These are phyloP conservation scores for Daldinia grandis DNA, from an alignment of 495 filamentous ascomycete species.

Conservation along the genomic window DNA sequence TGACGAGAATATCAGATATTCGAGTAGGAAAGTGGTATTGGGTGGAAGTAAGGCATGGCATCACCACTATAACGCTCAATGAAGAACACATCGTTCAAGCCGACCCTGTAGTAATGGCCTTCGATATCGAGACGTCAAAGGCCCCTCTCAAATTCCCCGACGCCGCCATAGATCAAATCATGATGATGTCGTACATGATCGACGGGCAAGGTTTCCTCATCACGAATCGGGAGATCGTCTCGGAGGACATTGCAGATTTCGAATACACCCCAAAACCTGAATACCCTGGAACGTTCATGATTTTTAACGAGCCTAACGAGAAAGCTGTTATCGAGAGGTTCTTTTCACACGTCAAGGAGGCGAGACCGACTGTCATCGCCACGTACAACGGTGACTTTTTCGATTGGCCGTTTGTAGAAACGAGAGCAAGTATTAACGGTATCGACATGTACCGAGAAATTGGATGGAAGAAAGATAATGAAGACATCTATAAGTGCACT, in stretches of 20 bases:
- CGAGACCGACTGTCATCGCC: constrained; percentile 92
- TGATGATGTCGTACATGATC: constrained; percentile 99
- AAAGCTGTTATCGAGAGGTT: constrained; percentile 88
- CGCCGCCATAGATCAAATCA: constrained; percentile 92
- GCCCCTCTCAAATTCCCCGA: constrained; percentile 98
- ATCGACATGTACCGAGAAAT: constrained; percentile 99
- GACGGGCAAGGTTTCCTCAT: constrained; percentile 98
- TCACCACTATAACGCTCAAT: constrained; percentile 79
- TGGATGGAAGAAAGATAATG: constrained; percentile 91
- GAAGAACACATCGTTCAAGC: constrained; percentile 88
- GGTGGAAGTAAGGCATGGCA: constrained; percentile 91
- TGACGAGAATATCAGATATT: constrained; percentile 69
- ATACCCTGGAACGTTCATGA: constrained; percentile 92
- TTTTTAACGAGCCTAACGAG: constrained; percentile 98
- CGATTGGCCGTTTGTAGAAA: constrained; percentile 99
- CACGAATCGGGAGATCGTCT: constrained; percentile 97
- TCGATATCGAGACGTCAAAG: constrained; percentile 98
- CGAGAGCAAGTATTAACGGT: constrained; percentile 88
- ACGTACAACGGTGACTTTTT: constrained; percentile 99
- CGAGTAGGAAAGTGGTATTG: constrained; percentile 97
- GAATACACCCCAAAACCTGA: constrained; percentile 98
- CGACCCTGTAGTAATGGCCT: constrained; percentile 95
- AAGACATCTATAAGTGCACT: constrained; percentile 94
- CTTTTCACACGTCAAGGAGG: constrained; percentile 94
- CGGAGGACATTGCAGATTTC: constrained; percentile 96